phyloP scores from a whole-genome alignment of 768 basidiomycete genomes.

The Rhodotorula taiwanensis region DNA sequence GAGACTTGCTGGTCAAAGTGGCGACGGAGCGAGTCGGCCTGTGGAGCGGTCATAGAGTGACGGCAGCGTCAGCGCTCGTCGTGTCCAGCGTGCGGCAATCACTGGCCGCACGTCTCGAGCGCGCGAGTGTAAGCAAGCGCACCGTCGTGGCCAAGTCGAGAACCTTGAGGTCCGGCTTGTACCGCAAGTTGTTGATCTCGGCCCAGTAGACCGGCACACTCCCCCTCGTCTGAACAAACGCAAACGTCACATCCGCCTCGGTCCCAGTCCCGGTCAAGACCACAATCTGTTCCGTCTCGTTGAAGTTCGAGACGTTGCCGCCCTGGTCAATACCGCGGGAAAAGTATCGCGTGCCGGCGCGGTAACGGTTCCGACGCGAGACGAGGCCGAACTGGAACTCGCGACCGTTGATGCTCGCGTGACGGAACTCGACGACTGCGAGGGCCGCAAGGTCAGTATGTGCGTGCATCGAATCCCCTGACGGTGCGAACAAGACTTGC shows the following conservation, averaged over 20 bases:
- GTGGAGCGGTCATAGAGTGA: too few relatives aligned
- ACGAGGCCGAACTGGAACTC: conserved; percentile 78
- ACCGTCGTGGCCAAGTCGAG: conserved; percentile 90
- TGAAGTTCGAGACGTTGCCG: conserved; percentile 92
- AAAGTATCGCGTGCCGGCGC: conserved; percentile 96
- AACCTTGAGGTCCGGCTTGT: conserved; percentile 90
- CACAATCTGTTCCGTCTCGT: conserved; percentile 93
- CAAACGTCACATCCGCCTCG: conserved; percentile 50
- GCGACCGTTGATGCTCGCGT: conserved; percentile 65
- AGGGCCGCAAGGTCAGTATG: conserved; percentile 17
- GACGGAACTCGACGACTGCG: conserved; percentile 77
- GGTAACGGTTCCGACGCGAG: conserved; percentile 84
- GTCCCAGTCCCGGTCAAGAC: conserved; percentile 54
- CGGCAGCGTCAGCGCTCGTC: background rate
- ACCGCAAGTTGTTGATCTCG: conserved; percentile 87
- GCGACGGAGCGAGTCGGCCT: conserved; percentile 63
- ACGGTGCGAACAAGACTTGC: conserved; percentile 52
- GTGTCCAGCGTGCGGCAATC: too few relatives aligned
- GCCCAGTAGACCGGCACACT: conserved; percentile 95
- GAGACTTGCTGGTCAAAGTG: conserved; percentile 70
- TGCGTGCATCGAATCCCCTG: background rate
- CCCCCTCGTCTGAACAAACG: conserved; percentile 89
- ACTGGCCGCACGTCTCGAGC: background rate
- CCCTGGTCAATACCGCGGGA: conserved; percentile 81
- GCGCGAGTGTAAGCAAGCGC: background rate